Base-by-base conservation (phyloP, 2,329 filamentous ascomycete genomes). In the Claviceps maximensis region DNA sequence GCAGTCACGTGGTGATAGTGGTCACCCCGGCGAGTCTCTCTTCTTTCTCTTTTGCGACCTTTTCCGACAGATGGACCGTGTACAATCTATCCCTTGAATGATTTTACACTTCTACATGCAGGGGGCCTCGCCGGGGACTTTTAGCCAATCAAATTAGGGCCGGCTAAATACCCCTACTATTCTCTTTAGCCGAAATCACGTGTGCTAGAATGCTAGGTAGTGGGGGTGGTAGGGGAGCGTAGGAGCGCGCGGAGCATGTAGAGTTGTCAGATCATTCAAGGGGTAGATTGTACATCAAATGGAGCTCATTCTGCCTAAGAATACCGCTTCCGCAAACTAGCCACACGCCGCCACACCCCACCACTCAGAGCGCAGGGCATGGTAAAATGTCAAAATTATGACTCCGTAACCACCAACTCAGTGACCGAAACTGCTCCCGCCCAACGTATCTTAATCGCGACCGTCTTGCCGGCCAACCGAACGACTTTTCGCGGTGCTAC, bases 311-410 rank as follows among this genome's bases (percentile, higher is more conserved):
- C 59, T 69, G 65, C 67, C 66, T 49, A 31, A 25, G 29, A 47
- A 55, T 58, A 65, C 64, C 65, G 59, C 64, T 58, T 54, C 40
- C 49, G 49, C n/a, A 52, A 60, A 57, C 54, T 45, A 62, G 65
- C 64, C 65, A 67, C 67, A 67, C 64, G 65, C 65, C 69, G 69
- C 68, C 65, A 68, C 67, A 62, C 53, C 21, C 42, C 42, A 45
- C 42, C 42, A 27, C 8, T 23, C 23, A 45, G 49, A 61, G 61
- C 59, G 61, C 59, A 59, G 60, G 45, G 27, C 58, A 61, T 56
- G 58, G 59, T 59, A 68, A 71, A 70, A 67, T 71, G 63, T 69
- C 68, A 71, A 71, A 71, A 71, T 71, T 55, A 33, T 49, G 55
- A 55, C 51, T 49, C 33, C 13, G 33, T 29, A 38, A 38, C 46